Evolutionary conservation across 2,329 filamentous ascomycete species (phyloP).

Genomic region (Blastomyces percursus): DNA sequence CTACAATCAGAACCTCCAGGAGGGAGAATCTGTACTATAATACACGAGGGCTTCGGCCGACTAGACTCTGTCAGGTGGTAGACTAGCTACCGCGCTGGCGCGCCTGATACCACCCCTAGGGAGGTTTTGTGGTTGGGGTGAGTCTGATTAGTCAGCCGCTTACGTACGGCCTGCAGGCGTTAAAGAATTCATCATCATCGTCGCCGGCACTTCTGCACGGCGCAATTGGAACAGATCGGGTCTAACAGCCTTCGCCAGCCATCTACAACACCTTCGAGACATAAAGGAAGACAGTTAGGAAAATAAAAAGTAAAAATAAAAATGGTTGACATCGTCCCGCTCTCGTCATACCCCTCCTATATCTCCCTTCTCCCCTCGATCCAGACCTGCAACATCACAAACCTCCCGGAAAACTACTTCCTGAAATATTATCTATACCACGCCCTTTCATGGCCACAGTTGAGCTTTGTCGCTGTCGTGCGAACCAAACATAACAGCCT

Average conservation of each 20-base stretch:
- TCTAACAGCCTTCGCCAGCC: neutral
- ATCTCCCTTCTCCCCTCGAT: constrained; percentile 79
- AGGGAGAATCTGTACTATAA: too few relatives aligned
- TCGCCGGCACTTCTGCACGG: neutral
- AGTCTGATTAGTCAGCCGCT: too few relatives aligned
- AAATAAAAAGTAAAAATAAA: constrained; percentile 12
- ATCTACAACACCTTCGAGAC: neutral
- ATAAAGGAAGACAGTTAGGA: neutral
- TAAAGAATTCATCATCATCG: too few relatives aligned
- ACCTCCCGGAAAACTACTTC: constrained; percentile 99
- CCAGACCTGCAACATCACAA: constrained; percentile 97
- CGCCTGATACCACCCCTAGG: too few relatives aligned
- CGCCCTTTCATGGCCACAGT: constrained; percentile 92
- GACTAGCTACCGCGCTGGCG: too few relatives aligned
- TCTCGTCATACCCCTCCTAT: constrained; percentile 44
- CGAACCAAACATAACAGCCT: constrained; percentile 55
- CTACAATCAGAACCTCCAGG: too few relatives aligned
- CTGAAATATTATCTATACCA: constrained; percentile 99
- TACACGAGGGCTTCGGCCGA: too few relatives aligned
- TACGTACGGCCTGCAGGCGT: too few relatives aligned
- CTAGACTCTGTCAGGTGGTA: too few relatives aligned
- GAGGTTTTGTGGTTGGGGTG: too few relatives aligned
- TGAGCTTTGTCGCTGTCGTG: constrained; percentile 93
- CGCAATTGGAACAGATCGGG: neutral
- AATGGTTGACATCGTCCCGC: constrained; percentile 41